phyloP scores from a whole-genome alignment of 768 basidiomycete species.

The Trametes elegans region DNA sequence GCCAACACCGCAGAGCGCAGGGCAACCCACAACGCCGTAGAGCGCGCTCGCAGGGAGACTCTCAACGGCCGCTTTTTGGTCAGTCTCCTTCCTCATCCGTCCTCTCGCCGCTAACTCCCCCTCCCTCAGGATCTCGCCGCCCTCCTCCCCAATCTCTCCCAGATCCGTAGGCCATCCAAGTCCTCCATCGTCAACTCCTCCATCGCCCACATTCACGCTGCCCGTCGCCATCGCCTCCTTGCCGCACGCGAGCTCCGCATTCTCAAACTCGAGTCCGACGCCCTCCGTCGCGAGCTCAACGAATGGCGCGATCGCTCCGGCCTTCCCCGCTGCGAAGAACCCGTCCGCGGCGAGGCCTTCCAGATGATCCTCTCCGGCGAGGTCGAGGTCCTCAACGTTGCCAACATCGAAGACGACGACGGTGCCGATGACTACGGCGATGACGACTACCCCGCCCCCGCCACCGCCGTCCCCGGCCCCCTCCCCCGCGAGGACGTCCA shows the following conservation, averaged over 20 bases:
- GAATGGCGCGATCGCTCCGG: conserved; percentile 84
- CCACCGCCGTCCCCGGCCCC: conserved; percentile 25
- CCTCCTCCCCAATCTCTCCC: conserved; percentile 85
- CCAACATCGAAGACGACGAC: conserved; percentile 52
- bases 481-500: conserved; percentile 22
- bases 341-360: conserved; percentile 69
- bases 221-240: conserved; percentile 76
- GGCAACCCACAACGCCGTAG: conserved; percentile 96
- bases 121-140: conserved; percentile 79
- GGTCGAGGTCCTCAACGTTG: conserved; percentile 56
- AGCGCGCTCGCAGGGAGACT: conserved; percentile 83
- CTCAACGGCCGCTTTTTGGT: conserved; percentile 91
- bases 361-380: conserved; percentile 68
- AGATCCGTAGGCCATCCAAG: conserved; percentile 93
- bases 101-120: conserved; percentile 5
- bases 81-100: conserved; percentile 31
- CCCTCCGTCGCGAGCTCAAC: conserved; percentile 87
- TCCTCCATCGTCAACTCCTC: conserved; percentile 95
- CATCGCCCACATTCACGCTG: conserved; percentile 84
- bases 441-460: conserved; percentile 34
- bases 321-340: conserved; percentile 71
- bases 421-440: conserved; percentile 50
- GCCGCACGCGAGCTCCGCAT: conserved; percentile 80
- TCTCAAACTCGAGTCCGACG: conserved; percentile 79
- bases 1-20: conserved; percentile 97